Evolutionary conservation across 1,284 basidiomycete species (phyloP), one percentile per base, ranked within the genome.

Genomic region (Rhodotorula sp.): DNA sequence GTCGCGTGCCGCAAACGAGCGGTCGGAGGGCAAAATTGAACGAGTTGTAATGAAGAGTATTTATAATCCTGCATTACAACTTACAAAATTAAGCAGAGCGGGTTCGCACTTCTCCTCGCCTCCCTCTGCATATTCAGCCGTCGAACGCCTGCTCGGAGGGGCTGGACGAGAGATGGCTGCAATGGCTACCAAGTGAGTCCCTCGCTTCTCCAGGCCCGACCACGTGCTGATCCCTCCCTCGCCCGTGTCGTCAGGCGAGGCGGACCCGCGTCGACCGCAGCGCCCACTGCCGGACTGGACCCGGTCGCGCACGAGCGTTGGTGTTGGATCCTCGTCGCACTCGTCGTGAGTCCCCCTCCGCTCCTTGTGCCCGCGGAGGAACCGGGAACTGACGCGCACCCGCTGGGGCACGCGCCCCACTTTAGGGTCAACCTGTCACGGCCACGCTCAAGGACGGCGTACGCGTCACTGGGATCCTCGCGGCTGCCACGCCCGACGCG

Each of bases 381-480:
- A 50, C 19, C 19, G 10, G 18, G 18, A 23, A 14, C 12, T 52
- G 18, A 14, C 21, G 50, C 50, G 50, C 7, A 34, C 34, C 34
- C n/a, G 5, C 23, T 26, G 23, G 23, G 14, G n/a, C 28, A 15
- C 18, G 49, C 4, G 48, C 28, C 14, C 28, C 62, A 43, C 21
- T 23, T 5, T 70, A 77, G 77, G 77, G 77, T 45, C 68, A 69
- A 26, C 60, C 67, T n/a, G 73, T 77, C 76, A 88, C 88, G 31
- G 85, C 91, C 66, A 80, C 82, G 23, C 89, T 88, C 62, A 90
- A 89, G 84, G 85, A 87, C 15, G 83, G 84, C 52, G 84, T 86
- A 74, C 88, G 88, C 73, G 88, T 87, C 79, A 88, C 90, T 79
- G 90, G 90, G 67, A 86, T 87, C 72, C 83, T 92, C 72, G 81